phyloP scores from a whole-genome alignment of 768 basidiomycete genomes.

The Boletus vinaceobasis region DNA sequence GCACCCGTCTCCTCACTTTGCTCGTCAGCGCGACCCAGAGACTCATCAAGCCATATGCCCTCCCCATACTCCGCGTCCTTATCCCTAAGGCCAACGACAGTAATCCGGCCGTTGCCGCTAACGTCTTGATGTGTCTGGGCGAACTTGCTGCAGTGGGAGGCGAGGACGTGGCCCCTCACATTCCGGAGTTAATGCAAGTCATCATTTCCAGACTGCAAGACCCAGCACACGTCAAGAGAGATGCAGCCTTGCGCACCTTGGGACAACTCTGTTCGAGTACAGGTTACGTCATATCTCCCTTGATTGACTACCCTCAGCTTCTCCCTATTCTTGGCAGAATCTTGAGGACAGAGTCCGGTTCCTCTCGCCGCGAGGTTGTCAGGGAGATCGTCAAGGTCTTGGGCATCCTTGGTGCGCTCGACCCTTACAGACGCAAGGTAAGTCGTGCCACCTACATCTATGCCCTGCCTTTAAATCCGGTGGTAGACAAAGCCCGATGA shows the following conservation, averaged over 20 bases:
- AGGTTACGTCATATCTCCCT: conserved; percentile 88
- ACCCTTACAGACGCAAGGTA: conserved; percentile 94
- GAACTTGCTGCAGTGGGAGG: conserved; percentile 92
- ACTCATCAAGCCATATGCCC: conserved; percentile 92
- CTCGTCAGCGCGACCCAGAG: conserved; percentile 90
- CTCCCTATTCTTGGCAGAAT: conserved; percentile 83
- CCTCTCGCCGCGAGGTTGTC: conserved; percentile 84
- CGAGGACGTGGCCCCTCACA: conserved; percentile 81
- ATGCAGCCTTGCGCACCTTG: conserved; percentile 90
- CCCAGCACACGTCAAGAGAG: conserved; percentile 81
- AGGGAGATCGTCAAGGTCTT: conserved; percentile 93
- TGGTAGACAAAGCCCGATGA: conserved; percentile 58
- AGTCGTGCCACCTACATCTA: conserved; percentile 7
- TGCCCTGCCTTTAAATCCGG: conserved; percentile 5
- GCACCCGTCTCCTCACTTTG: conserved; percentile 83
- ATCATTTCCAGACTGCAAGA: conserved; percentile 90
- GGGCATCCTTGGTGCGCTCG: conserved; percentile 92
- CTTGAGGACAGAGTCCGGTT: conserved; percentile 71
- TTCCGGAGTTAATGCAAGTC: conserved; percentile 85
- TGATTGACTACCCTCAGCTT: conserved; percentile 88
- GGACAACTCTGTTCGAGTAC: conserved; percentile 96
- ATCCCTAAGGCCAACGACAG: conserved; percentile 84
- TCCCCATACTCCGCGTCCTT: conserved; percentile 91
- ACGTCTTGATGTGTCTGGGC: conserved; percentile 91
- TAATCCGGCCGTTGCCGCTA: conserved; percentile 85